Base-by-base conservation (phyloP, 2,329 filamentous ascomycete genomes). In the Pseudocercospora vitis region DNA sequence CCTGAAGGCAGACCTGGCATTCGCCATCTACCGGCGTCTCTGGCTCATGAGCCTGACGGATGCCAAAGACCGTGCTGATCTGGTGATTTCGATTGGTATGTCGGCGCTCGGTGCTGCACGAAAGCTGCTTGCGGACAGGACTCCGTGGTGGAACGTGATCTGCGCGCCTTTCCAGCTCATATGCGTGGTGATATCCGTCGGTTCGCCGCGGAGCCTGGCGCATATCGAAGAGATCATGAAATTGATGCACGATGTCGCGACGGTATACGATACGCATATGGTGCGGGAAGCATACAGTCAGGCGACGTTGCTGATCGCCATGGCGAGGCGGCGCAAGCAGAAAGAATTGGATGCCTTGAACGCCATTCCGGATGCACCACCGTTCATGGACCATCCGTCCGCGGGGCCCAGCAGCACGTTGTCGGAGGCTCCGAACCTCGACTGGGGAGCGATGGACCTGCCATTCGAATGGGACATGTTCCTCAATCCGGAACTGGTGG, bases 1-100 rank as follows among this genome's bases (percentile, higher is more conserved):
- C 73, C 76, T 4, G 74, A 83, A 66, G 76, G 75, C 63, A 77
- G 83, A 65, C 67, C 82, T 51, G 70, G 76, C 52, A 68, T 84
- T 28, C 78, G 80, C 65, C 71, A 67, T 76, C 7, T 76, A 75
- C 53, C 68, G 74, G 4, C 66, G 73, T 8, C 64, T 74, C 4
- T 72, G 73, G 57, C 63, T 75, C 1, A 67, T 74, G 53, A 70
- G 70, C 29, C 56, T 70, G 42, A 68, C 67, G 9, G 59, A 71
- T 26, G 70, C 68, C 12, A 73, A 70, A 57, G 67, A 68, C 19
- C 67, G 69, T 16, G 65, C 71, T n/a, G 68, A 70, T 11, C 62
- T 66, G 1, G 68, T 75, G 23, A 65, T 75, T 23, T 57, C 57
- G 8, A 65, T 70, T 14, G 72, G 73, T 1, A 67, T 65, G 21